These are phyloP conservation scores for Blastomyces percursus DNA, from an alignment of 2,329 filamentous ascomycete species.

Conservation along the genomic window DNA sequence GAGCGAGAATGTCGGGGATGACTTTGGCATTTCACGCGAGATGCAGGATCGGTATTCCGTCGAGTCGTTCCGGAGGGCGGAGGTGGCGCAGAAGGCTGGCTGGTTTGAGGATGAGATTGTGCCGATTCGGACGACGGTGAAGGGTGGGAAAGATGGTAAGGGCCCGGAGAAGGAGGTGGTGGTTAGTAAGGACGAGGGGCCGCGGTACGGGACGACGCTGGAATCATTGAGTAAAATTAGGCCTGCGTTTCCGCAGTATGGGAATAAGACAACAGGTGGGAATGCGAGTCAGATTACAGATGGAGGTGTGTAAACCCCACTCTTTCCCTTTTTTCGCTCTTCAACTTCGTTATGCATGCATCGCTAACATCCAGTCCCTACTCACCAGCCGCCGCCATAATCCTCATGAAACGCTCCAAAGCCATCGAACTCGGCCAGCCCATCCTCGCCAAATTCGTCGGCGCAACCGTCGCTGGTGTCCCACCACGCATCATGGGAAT, in stretches of 20 bases:
- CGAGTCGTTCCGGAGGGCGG: constrained; percentile 78
- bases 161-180: constrained; percentile 64
- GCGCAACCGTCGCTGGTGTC: constrained; percentile 84
- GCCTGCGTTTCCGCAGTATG: constrained; percentile 81
- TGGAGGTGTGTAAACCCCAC: constrained; percentile 52
- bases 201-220: constrained; percentile 77
- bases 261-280: constrained; percentile 74
- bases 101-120: constrained; percentile 91
- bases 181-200: constrained; percentile 77
- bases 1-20: constrained; percentile 84
- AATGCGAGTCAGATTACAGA: constrained; percentile 95
- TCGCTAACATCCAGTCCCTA: neutral
- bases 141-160: constrained; percentile 58
- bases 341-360: neutral
- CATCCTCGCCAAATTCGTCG: constrained; percentile 73
- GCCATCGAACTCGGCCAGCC: constrained; percentile 76
- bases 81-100: constrained; percentile 79
- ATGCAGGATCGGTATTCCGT: constrained; percentile 75
- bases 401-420: constrained; percentile 88
- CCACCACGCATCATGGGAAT: constrained; percentile 96
- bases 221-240: constrained; percentile 76
- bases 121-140: constrained; percentile 70
- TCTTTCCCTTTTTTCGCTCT: constrained; percentile 10
- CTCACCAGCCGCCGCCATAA: constrained; percentile 28
- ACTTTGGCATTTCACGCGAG: constrained; percentile 75